These are phyloP conservation scores for Eimeria mitis DNA, from an alignment of 169 alveolate genomes.

Conservation along the genomic window DNA sequence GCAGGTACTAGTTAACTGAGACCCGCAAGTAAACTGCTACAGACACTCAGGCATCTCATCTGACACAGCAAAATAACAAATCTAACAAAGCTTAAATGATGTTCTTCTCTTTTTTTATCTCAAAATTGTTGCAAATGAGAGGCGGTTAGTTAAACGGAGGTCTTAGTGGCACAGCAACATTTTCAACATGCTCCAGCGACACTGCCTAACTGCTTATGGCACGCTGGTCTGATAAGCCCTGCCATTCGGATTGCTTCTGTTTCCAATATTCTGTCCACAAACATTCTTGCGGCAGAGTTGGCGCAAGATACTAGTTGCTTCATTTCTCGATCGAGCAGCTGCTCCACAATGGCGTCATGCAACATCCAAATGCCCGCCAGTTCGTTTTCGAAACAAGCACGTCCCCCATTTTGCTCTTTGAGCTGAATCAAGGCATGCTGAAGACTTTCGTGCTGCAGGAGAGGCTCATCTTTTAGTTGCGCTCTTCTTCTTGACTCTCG, in stretches of 20 bases:
- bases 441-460: slow-evolving; percentile 27
- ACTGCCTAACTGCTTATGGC: not conserved
- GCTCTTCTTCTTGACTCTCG: slow-evolving; percentile 2
- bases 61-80: too few species aligned
- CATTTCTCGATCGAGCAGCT: slow-evolving; percentile 20
- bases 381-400: not conserved
- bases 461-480: slow-evolving; percentile 15
- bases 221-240: not conserved
- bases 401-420: not conserved
- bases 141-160: too few species aligned
- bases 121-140: too few species aligned
- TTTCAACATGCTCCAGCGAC: not conserved
- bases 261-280: slow-evolving; percentile 11
- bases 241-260: slow-evolving; percentile 35
- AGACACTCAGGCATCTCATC: too few species aligned
- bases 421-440: slow-evolving; percentile 20
- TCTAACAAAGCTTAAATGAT: too few species aligned
- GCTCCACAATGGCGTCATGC: slow-evolving; percentile 57
- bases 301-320: not conserved
- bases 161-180: not conserved
- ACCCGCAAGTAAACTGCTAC: too few species aligned
- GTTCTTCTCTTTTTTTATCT: too few species aligned
- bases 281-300: not conserved
- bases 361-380: slow-evolving; percentile 34
- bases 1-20: too few species aligned